phyloP scores from a whole-genome alignment of 2,329 filamentous ascomycete species.

The Lizonia empirigonia region DNA sequence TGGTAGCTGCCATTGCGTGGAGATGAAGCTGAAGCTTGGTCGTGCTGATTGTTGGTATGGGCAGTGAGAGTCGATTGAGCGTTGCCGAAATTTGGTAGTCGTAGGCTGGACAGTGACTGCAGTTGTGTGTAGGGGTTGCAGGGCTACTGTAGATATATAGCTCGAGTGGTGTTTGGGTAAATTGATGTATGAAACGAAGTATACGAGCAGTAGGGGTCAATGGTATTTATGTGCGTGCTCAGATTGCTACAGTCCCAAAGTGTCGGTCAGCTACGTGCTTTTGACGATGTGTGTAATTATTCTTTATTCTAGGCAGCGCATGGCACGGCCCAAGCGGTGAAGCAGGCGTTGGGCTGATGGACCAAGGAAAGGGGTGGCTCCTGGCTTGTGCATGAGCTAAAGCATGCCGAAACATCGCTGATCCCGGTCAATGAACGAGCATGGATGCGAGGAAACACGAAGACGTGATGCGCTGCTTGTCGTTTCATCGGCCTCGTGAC shows the following conservation, averaged over 20 bases:
- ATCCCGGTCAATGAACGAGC: slow-evolving; percentile 43
- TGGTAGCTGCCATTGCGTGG: slow-evolving; percentile 41
- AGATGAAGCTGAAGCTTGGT: slow-evolving; percentile 17
- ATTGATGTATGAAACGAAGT: slow-evolving; percentile 42
- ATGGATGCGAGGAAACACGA: slow-evolving; percentile 46
- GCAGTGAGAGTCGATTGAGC: slow-evolving; percentile 3
- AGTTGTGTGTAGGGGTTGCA: slow-evolving; percentile 16
- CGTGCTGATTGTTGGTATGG: slow-evolving; percentile 5
- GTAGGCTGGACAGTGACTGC: slow-evolving; percentile 18
- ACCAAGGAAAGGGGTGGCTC: slow-evolving; percentile 48
- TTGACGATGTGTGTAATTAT: slow-evolving; percentile 50
- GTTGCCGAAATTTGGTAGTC: slow-evolving; percentile 15
- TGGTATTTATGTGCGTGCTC: slow-evolving; percentile 49
- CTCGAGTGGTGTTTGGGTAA: slow-evolving; percentile 30
- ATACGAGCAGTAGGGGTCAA: slow-evolving; percentile 36
- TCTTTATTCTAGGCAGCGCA: slow-evolving; percentile 44
- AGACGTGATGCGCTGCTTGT: slow-evolving; percentile 37
- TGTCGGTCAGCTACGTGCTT: slow-evolving; percentile 50
- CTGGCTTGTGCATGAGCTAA: slow-evolving; percentile 47
- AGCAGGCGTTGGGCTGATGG: slow-evolving; percentile 48
- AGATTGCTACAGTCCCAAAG: slow-evolving; percentile 45
- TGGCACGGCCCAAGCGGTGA: slow-evolving; percentile 49
- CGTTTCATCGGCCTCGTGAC: slow-evolving; percentile 52
- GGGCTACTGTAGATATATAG: slow-evolving; percentile 26
- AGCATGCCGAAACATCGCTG: slow-evolving; percentile 46